Conservation (phyloP, 306 rosid species). For the Casuarina glauca region DNA sequence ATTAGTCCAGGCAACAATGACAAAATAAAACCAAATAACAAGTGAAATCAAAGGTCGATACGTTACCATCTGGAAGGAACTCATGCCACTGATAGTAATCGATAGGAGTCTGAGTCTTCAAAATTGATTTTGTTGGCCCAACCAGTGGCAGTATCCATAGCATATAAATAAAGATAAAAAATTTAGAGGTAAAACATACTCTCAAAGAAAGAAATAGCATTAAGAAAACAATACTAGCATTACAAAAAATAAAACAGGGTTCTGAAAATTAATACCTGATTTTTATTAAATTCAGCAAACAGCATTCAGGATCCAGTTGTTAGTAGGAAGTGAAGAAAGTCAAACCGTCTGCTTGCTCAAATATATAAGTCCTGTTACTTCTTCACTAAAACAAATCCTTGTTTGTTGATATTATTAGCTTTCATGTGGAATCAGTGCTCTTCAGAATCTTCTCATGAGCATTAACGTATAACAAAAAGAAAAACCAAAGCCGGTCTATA, state of each 20-base stretch:
- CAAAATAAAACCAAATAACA: conserved; percentile 21
- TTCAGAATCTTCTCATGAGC: neutral
- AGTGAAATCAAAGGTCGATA: conserved; percentile 23
- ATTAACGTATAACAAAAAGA: neutral
- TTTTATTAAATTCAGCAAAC: neutral
- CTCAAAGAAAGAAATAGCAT: neutral
- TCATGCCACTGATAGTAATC: conserved; percentile 91
- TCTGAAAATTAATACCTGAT: conserved; percentile 41
- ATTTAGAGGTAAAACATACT: neutral
- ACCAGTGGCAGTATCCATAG: conserved; percentile 78
- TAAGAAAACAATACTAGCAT: conserved; percentile 38
- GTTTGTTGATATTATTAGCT: too few species aligned
- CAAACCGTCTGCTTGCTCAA: neutral
- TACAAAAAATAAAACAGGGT: conserved; percentile 41
- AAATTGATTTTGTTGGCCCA: conserved; percentile 80
- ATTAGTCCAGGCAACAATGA: conserved; percentile 26
- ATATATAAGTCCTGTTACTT: neutral
- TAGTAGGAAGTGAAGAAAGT: neutral
- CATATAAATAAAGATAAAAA: conserved; percentile 17
- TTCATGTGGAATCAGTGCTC: neutral
- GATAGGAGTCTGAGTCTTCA: conserved; percentile 65
- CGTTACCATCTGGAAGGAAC: conserved; percentile 86
- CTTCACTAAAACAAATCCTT: neutral
- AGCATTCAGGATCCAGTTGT: neutral
- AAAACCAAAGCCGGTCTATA: neutral